Evolutionary conservation across 1,139 yeast species (phyloP), one percentile per base, ranked within the genome.

Genomic region (Blastobotrys proliferans): DNA sequence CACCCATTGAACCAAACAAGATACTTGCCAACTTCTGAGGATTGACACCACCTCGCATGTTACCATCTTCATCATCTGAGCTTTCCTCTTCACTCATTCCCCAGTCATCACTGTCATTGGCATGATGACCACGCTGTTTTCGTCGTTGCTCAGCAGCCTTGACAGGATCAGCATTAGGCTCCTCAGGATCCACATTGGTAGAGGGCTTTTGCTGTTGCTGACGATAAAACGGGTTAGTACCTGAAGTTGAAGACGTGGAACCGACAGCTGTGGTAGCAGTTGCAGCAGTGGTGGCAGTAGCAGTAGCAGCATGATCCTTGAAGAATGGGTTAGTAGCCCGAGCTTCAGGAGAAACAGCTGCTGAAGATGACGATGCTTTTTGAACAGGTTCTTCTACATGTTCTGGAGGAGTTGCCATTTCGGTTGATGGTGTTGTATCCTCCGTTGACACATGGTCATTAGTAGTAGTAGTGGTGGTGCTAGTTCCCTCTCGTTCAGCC

Each of bases 1-100:
- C 38, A 8, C 70, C 72, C 82, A 78, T 77, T 2, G 82, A 77
- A 2, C 84, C 82, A 58, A 80, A 79, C 44, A 80, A 66, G 55
- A 79, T 64, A 50, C 79, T 77, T 1, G 86, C 85, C 47, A 80
- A 69, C 45, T 76, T 74, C 2, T 82, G 78, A 11, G 85, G 82
- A 33, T 81, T 64, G 10, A 62, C 58, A 29, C 60, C 61, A 2
- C 63, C 59, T 35, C 58, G 76, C 1, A 74, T 70, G 38, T 75
- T 68, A 43, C 72, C 71, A 2, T 55, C 56, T 25, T 72, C 79
- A 20, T 75, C 81, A 35, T 60, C 66, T 4, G 60, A 56, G 20
- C 56, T 55, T 66, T 72, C 75, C 1, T 70, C 77, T 19, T 74
- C 80, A 21, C 50, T 50, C 28, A 53, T 80, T 50, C 83, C 79